Percentiles rank a stretch among this genome's conserved stretches.
phyloP scores from a whole-genome alignment of 495 filamentous ascomycete genomes.

The Evansstolkia leycettana region DNA sequence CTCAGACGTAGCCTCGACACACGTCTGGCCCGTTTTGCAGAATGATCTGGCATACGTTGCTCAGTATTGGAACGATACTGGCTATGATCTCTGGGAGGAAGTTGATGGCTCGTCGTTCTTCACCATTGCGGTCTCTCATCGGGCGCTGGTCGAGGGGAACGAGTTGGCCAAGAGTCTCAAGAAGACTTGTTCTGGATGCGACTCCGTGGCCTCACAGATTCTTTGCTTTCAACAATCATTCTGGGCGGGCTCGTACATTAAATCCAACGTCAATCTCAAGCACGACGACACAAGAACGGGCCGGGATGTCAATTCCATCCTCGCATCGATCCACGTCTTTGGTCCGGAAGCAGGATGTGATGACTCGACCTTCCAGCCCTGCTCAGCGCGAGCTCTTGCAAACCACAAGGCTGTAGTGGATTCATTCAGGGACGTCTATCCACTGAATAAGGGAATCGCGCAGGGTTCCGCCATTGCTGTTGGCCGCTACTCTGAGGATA shows the following conservation, averaged over 20 bases:
- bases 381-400: slow-evolving; percentile 46
- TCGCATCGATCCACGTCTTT: slow-evolving; percentile 52
- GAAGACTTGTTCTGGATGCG: slow-evolving; percentile 38
- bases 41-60: slow-evolving; percentile 58
- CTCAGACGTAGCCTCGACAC: slow-evolving; percentile 15
- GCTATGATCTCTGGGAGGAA: slow-evolving; percentile 64
- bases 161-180: slow-evolving; percentile 34
- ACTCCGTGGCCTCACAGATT: slow-evolving; percentile 42
- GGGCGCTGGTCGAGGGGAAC: slow-evolving; percentile 47
- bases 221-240: slow-evolving; percentile 51
- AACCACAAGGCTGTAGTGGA: slow-evolving; percentile 55
- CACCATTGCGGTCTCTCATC: slow-evolving; percentile 32
- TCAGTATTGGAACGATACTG: slow-evolving; percentile 62
- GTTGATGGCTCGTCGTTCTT: slow-evolving; percentile 51
- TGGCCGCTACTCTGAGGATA: slow-evolving; percentile 60
- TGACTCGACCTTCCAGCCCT: slow-evolving; percentile 45
- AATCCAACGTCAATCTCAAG: slow-evolving; percentile 43
- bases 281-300: slow-evolving; percentile 38
- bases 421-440: slow-evolving; percentile 46
- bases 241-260: slow-evolving; percentile 47
- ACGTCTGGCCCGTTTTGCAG: slow-evolving; percentile 50
- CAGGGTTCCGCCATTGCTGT: slow-evolving; percentile 42
- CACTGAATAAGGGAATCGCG: slow-evolving; percentile 39
- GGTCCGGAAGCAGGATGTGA: slow-evolving; percentile 42
- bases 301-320: slow-evolving; percentile 49